phyloP scores from a whole-genome alignment of 257 asterid genomes.

The Salvia hispanica region DNA sequence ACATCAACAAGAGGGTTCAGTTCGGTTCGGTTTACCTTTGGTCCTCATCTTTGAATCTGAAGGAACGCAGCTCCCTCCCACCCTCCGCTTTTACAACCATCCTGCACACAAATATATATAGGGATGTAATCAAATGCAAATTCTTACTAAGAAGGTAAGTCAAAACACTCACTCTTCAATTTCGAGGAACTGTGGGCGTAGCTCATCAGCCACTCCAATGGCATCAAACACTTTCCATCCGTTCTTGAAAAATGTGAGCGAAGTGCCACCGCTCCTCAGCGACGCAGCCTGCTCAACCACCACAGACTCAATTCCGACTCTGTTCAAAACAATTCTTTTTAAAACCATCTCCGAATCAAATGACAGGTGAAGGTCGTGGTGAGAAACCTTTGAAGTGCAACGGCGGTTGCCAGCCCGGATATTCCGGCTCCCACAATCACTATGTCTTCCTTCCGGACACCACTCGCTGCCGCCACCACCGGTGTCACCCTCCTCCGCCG shows the following conservation, averaged over 20 bases:
- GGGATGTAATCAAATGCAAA: no score
- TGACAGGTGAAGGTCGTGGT: neutral
- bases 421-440: slow-evolving; percentile 91
- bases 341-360: neutral
- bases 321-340: slow-evolving; percentile 12
- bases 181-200: slow-evolving; percentile 73
- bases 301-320: slow-evolving; percentile 68
- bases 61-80: slow-evolving; percentile 70
- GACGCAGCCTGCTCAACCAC: slow-evolving; percentile 84
- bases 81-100: slow-evolving; percentile 67
- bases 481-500: neutral
- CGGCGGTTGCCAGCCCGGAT: slow-evolving; percentile 89
- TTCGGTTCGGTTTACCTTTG: slow-evolving; percentile 45
- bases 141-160: no score
- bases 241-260: slow-evolving; percentile 75
- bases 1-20: neutral
- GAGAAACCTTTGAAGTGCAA: slow-evolving; percentile 63
- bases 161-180: slow-evolving; percentile 61
- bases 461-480: slow-evolving; percentile 16
- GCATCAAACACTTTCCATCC: slow-evolving; percentile 92
- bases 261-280: slow-evolving; percentile 77
- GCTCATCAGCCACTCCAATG: slow-evolving; percentile 71
- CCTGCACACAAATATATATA: slow-evolving; percentile 43
- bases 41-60: slow-evolving; percentile 75
- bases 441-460: slow-evolving; percentile 51